Conservation (phyloP, 345 rosid genomes). For the Rhizophora apiculata region DNA sequence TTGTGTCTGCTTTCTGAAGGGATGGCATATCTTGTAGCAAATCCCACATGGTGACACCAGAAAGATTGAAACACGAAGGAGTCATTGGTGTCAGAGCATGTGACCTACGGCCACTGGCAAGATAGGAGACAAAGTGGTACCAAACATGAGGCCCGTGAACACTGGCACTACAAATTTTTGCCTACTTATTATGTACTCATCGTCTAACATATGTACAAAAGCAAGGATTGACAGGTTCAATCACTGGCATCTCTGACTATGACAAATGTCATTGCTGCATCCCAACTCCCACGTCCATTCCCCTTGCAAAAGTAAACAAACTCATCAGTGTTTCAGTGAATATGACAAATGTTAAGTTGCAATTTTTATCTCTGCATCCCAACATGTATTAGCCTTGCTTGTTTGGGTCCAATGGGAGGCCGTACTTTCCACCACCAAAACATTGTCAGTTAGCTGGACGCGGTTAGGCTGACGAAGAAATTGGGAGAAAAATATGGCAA, state of each 20-base stretch:
- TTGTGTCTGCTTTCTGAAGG: slow-evolving; percentile 15
- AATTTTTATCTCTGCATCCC: background rate
- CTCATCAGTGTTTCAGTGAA: background rate
- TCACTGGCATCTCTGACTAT: slow-evolving; percentile 3
- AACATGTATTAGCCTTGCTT: background rate
- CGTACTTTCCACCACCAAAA: background rate
- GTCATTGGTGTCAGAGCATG: slow-evolving; percentile 43
- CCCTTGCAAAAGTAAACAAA: slow-evolving; percentile 19
- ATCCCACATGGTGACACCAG: slow-evolving; percentile 1
- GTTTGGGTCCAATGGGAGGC: background rate
- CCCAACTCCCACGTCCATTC: slow-evolving; percentile 31
- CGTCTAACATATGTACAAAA: background rate
- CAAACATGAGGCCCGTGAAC: slow-evolving; percentile 46
- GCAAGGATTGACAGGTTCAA: too few species aligned
- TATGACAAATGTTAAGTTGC: slow-evolving; percentile 1
- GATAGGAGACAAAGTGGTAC: slow-evolving; percentile 34
- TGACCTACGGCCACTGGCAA: slow-evolving; percentile 37
- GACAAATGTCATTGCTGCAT: background rate
- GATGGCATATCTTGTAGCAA: background rate
- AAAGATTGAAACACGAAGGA: slow-evolving; percentile 32
- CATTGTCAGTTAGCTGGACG: too few species aligned
- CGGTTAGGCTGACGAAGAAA: too few species aligned
- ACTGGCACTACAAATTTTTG: slow-evolving; percentile 9
- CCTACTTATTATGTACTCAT: background rate
- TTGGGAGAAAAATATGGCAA: too few species aligned